Evolutionary conservation across 2,329 filamentous ascomycete species (phyloP).

Genomic region (Ceratocystis diversiconidia): DNA sequence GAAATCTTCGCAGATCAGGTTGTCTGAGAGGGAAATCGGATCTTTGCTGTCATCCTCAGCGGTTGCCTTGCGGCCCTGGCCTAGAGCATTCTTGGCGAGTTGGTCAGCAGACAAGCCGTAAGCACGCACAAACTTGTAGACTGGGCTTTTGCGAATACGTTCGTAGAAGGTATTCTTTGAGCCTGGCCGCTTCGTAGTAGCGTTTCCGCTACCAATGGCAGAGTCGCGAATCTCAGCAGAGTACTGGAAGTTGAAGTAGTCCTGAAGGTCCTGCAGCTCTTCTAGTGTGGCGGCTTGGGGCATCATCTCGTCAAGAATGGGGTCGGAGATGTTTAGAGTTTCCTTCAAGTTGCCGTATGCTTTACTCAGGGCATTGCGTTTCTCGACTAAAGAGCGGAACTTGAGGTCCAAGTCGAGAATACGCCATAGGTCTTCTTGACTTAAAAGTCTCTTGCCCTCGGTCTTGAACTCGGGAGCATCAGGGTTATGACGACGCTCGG

Average conservation of each 20-base stretch:
- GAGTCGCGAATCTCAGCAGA: conserved; percentile 70
- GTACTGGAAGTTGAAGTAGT: conserved; percentile 93
- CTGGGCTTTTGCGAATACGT: conserved; percentile 64
- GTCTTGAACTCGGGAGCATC: conserved; percentile 61
- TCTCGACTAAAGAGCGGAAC: conserved; percentile 83
- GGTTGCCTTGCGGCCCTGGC: conserved; percentile 62
- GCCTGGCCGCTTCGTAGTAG: conserved; percentile 66
- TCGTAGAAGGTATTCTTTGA: conserved; percentile 70
- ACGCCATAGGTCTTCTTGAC: conserved; percentile 87
- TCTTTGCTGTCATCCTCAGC: conserved; percentile 70
- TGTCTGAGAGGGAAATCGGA: conserved; percentile 78
- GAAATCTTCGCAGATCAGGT: conserved; percentile 58
- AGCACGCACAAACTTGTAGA: conserved; percentile 69
- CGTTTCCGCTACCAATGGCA: conserved; percentile 45
- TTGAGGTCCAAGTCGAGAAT: conserved; percentile 91
- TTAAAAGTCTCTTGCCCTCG: conserved; percentile 73
- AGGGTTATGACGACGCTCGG: conserved; percentile 47
- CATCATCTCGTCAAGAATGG: conserved; percentile 71
- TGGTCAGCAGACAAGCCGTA: conserved; percentile 84
- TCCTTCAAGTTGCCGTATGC: conserved; percentile 59
- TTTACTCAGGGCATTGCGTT: conserved; percentile 71
- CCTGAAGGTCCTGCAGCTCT: conserved; percentile 89
- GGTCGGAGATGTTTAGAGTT: conserved; percentile 49
- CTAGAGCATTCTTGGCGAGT: conserved; percentile 73
- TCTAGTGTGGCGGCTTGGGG: conserved; percentile 71